phyloP scores from a whole-genome alignment of 75 land plant species.

The Pinus albicaulis region DNA sequence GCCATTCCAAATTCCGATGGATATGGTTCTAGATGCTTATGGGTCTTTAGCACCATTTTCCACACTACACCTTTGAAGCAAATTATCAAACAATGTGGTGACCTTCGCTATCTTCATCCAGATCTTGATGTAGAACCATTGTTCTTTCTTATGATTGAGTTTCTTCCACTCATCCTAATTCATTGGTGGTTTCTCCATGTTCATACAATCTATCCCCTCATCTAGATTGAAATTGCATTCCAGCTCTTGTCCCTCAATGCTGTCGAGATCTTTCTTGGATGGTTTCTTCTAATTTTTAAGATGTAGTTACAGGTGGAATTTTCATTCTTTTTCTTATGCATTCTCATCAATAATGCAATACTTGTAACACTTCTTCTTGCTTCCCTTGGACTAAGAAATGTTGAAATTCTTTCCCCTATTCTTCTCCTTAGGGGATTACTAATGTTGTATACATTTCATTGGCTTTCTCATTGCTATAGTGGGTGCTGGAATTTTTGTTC shows the following conservation, averaged over 20 bases:
- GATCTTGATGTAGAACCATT: no score
- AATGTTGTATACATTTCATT: no score
- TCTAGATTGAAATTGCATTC: not conserved
- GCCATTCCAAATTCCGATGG: not conserved
- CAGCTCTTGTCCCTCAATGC: not conserved
- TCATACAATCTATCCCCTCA: not conserved
- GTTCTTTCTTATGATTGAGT: no score
- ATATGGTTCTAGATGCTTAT: not conserved
- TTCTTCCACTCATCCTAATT: not conserved
- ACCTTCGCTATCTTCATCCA: not conserved
- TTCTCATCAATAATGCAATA: no score
- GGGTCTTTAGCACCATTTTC: not conserved
- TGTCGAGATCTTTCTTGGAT: not conserved
- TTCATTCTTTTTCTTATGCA: not conserved
- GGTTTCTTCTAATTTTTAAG: not conserved
- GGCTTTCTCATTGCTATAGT: no score
- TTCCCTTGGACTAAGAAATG: no score
- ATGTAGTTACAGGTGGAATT: not conserved
- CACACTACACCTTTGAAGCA: not conserved
- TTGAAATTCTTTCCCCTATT: no score
- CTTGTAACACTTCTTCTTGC: no score
- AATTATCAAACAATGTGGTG: not conserved
- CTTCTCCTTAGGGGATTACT: no score
- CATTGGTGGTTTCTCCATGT: not conserved
- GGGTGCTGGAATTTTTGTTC: no score